These are phyloP conservation scores for Monoraphidium neglectum DNA, from an alignment of 139 green algal species.

Conservation along the genomic window DNA sequence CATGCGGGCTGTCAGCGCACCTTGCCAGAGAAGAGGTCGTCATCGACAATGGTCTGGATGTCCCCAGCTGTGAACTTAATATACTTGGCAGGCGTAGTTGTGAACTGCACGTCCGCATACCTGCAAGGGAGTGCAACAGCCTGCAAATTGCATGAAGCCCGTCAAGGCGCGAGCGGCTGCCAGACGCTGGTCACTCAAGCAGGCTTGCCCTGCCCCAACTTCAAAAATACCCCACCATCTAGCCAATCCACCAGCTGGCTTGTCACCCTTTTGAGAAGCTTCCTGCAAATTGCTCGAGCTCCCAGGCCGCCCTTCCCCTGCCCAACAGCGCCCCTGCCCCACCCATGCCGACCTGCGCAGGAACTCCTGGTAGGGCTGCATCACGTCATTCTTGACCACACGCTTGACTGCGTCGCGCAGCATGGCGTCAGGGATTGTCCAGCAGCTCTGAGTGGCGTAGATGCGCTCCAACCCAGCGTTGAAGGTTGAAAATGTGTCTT, in stretches of 20 bases:
- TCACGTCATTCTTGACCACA: conserved; percentile 45
- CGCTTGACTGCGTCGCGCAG: conserved; percentile 37
- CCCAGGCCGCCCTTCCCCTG: too few relatives aligned
- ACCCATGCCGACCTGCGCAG: conserved; percentile 1
- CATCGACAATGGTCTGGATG: conserved; percentile 22
- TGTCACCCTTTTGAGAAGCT: too few relatives aligned
- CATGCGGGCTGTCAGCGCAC: too few relatives aligned
- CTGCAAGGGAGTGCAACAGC: too few relatives aligned
- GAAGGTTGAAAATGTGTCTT: conserved; percentile 23
- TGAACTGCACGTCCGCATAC: conserved; percentile 41
- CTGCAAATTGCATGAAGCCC: not conserved
- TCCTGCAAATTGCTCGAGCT: too few relatives aligned
- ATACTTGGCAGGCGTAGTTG: conserved; percentile 42
- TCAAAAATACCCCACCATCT: too few relatives aligned
- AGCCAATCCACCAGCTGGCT: too few relatives aligned
- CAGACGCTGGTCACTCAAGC: too few relatives aligned
- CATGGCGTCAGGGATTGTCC: conserved; percentile 50
- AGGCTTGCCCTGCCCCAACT: not conserved
- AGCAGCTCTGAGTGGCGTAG: conserved; percentile 37
- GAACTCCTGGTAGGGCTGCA: conserved; percentile 39
- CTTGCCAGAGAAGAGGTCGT: conserved; percentile 32
- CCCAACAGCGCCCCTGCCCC: too few relatives aligned
- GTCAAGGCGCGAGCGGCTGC: not conserved
- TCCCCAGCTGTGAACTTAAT: conserved; percentile 22
- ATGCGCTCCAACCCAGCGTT: conserved; percentile 33